Evolutionary conservation across 2,329 filamentous ascomycete species (phyloP).

Genomic region (Paecilomyces niveus): DNA sequence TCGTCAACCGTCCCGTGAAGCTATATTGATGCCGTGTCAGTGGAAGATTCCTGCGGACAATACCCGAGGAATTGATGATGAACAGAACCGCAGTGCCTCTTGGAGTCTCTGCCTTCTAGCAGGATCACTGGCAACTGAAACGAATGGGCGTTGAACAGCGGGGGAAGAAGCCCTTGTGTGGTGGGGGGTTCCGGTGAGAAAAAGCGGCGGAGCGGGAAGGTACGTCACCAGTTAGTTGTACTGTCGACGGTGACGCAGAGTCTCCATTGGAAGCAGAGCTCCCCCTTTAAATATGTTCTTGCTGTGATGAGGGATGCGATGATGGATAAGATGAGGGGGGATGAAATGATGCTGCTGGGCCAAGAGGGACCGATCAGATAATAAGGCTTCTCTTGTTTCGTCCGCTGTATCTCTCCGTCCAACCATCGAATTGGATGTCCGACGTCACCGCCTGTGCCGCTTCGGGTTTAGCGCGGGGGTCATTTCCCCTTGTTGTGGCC

Average conservation of each 20-base stretch:
- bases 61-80: background rate
- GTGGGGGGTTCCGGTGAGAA: conserved; percentile 29
- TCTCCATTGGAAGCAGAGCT: background rate
- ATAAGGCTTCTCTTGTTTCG: background rate
- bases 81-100: background rate
- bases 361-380: background rate
- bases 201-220: conserved; percentile 20
- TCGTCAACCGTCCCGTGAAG: background rate
- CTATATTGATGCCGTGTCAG: background rate
- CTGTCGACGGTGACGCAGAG: background rate
- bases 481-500: background rate
- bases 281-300: background rate
- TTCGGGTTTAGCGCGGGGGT: background rate
- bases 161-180: conserved; percentile 12
- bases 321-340: background rate
- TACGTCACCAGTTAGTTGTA: background rate
- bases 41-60: background rate
- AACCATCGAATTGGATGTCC: background rate
- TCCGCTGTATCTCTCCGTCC: background rate
- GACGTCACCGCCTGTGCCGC: background rate
- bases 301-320: background rate
- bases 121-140: background rate
- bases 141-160: conserved; percentile 3
- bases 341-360: background rate
- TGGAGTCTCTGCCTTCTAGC: background rate